These are phyloP conservation scores for Dothideomycetes sp. DNA, from an alignment of 2,329 filamentous ascomycete genomes.

Conservation along the genomic window DNA sequence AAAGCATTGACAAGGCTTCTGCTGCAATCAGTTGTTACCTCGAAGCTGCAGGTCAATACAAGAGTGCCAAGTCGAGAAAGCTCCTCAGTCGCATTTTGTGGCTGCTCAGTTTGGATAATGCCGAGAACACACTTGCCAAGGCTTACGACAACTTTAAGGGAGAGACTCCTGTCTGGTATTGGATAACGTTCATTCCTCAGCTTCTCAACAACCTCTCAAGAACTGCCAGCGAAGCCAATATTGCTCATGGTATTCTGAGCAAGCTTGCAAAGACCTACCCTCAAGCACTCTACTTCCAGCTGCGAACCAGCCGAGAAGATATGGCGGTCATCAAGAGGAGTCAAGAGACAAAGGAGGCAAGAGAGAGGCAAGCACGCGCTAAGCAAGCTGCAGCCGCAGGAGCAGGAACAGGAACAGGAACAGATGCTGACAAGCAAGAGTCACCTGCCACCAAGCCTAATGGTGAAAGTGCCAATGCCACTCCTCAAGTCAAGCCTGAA, in stretches of 20 bases:
- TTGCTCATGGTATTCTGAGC: slow-evolving; percentile 75
- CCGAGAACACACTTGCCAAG: slow-evolving; percentile 69
- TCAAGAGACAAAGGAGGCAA: slow-evolving; percentile 53
- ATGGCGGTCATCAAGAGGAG: slow-evolving; percentile 86
- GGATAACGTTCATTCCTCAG: slow-evolving; percentile 98
- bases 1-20: slow-evolving; percentile 71
- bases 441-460: slow-evolving; percentile 43
- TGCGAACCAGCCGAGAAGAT: slow-evolving; percentile 88
- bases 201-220: slow-evolving; percentile 84
- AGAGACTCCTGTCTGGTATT: slow-evolving; percentile 97
- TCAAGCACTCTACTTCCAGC: slow-evolving; percentile 87
- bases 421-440: slow-evolving; percentile 22
- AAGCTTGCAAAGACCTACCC: slow-evolving; percentile 95
- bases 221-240: slow-evolving; percentile 64
- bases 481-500: slow-evolving; percentile 24
- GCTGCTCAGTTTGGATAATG: slow-evolving; percentile 87
- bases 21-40: slow-evolving; percentile 94
- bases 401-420: slow-evolving; percentile 23
- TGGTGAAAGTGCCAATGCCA: slow-evolving; percentile 26
- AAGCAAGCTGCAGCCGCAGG: slow-evolving; percentile 49
- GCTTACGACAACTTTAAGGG: slow-evolving; percentile 96
- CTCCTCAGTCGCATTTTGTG: slow-evolving; percentile 87
- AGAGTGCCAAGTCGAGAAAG: slow-evolving; percentile 92
- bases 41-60: slow-evolving; percentile 91
- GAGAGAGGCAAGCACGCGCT: slow-evolving; percentile 45